Evolutionary conservation across 495 filamentous ascomycete genomes (phyloP).

Genomic region (Pseudevernia furfuracea): DNA sequence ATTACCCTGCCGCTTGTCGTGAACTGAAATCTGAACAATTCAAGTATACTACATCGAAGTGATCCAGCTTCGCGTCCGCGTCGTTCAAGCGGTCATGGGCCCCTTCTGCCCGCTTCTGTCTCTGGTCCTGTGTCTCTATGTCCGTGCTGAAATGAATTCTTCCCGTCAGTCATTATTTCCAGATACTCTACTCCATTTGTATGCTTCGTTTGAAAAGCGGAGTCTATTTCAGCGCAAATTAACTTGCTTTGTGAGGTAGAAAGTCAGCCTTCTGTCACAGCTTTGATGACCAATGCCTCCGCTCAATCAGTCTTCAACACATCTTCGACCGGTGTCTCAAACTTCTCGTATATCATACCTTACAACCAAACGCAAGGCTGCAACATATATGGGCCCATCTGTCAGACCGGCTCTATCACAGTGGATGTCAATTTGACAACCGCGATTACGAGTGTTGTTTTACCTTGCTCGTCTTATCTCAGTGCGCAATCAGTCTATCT

Average conservation of each 20-base stretch:
- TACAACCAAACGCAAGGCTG: constrained; percentile 1
- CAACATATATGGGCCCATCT: constrained; percentile 10
- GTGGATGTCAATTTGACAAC: constrained; percentile 6
- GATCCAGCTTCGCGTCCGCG: too few species aligned
- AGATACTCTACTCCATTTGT: too few species aligned
- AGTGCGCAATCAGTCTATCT: constrained; percentile 12
- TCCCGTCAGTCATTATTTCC: not conserved
- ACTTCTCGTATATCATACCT: constrained; percentile 10
- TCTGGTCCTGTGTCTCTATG: not conserved
- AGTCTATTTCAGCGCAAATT: too few species aligned
- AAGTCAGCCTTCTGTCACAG: too few species aligned
- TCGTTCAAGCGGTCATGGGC: too few species aligned
- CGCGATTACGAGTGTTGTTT: not conserved
- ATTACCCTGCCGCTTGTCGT: too few species aligned
- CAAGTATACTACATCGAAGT: too few species aligned
- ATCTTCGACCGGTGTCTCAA: not conserved
- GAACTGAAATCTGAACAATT: too few species aligned
- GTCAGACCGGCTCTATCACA: constrained; percentile 15
- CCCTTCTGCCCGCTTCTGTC: too few species aligned
- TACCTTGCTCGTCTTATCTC: constrained; percentile 19
- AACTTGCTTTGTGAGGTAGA: too few species aligned
- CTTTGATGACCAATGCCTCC: not conserved
- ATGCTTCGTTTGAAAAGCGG: too few species aligned
- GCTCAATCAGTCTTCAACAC: not conserved
- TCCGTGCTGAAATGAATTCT: not conserved